Conservation (phyloP, 208 protist genomes). For the Leishmania amazonensis region DNA sequence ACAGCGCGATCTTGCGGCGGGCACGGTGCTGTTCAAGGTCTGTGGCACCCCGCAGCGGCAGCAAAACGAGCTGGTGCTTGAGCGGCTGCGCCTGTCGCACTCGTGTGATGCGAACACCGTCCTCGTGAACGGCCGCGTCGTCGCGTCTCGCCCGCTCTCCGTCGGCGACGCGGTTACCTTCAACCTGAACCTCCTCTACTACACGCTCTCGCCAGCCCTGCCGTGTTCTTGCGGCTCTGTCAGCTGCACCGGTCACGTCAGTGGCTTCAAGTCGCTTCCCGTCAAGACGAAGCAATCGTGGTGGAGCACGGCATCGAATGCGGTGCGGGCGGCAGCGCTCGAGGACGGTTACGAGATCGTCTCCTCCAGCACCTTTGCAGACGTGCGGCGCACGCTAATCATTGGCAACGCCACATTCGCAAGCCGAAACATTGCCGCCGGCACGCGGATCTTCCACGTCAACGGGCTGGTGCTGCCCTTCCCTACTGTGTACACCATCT, state of each 20-base stretch:
- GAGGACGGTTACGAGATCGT: conserved; percentile 36
- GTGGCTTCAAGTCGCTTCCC: conserved; percentile 53
- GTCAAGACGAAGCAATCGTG: conserved; percentile 37
- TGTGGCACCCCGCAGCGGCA: conserved; percentile 32
- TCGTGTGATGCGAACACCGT: conserved; percentile 77
- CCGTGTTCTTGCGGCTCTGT: conserved; percentile 52
- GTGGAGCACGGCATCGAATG: conserved; percentile 43
- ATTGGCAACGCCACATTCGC: conserved; percentile 78
- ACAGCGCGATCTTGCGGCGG: conserved; percentile 56
- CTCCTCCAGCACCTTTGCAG: conserved; percentile 44
- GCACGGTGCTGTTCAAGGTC: conserved; percentile 60
- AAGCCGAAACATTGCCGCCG: conserved; percentile 44
- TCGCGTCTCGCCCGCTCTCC: conserved; percentile 49
- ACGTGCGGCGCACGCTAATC: conserved; percentile 32
- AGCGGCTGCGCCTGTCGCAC: conserved; percentile 62
- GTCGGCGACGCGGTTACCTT: conserved; percentile 67
- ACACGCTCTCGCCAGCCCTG: conserved; percentile 42
- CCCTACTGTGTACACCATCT: conserved; percentile 85
- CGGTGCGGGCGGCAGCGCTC: conserved; percentile 52
- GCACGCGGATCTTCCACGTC: conserved; percentile 69
- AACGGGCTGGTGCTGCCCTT: conserved; percentile 79
- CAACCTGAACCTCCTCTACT: conserved; percentile 67
- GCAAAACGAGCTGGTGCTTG: conserved; percentile 43
- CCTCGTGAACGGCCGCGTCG: conserved; percentile 64
- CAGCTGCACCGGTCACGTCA: conserved; percentile 37